A percentile compares a stretch with the other conserved stretches of the same genome.
phyloP scores from a whole-genome alignment of 192 early-diverging fungal species.

The Coemansia sp. region DNA sequence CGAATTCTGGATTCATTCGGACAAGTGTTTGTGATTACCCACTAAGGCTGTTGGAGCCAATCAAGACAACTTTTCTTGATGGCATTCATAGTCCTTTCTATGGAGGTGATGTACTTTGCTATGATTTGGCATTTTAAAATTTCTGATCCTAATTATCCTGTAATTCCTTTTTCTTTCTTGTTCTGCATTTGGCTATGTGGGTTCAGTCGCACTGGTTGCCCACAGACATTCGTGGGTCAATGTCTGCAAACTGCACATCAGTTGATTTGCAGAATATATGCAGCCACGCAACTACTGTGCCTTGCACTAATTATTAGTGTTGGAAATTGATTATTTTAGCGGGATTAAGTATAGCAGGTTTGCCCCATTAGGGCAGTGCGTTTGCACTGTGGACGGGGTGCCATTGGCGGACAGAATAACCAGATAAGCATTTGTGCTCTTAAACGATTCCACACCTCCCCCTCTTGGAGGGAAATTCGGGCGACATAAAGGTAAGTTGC shows the following conservation, averaged over 20 bases:
- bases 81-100: not conserved
- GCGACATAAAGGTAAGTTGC: no score
- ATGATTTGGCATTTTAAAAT: not conserved
- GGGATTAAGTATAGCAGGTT: no score
- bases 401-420: no score
- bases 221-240: not conserved
- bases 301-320: no score
- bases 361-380: no score
- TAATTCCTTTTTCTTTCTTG: not conserved
- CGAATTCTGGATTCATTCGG: not conserved
- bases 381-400: no score
- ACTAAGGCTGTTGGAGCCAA: not conserved
- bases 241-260: constrained; percentile 3
- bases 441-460: no score
- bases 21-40: not conserved
- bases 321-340: no score
- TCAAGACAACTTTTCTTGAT: not conserved
- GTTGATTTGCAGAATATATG: constrained; percentile 6
- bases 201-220: not conserved
- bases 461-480: no score
- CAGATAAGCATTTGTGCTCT: no score
- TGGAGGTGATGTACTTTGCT: not conserved
- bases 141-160: not conserved
- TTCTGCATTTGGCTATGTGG: not conserved
- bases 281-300: not conserved